Evolutionary conservation across 257 asterid genomes (phyloP).

Genomic region (Craterostigma plantagineum): DNA sequence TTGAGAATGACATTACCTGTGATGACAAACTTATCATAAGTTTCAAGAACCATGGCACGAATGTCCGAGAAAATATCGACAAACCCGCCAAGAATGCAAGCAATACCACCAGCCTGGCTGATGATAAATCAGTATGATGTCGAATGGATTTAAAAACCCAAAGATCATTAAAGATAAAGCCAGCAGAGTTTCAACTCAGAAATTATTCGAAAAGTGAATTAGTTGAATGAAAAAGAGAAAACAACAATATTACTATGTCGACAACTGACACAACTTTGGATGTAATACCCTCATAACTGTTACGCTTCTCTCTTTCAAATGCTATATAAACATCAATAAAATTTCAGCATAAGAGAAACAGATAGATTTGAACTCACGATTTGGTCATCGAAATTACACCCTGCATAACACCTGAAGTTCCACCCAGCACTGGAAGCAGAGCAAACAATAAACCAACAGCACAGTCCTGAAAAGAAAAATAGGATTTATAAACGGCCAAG

Average conservation of each 20-base stretch:
- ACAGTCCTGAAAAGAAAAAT: slow-evolving; percentile 53
- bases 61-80: slow-evolving; percentile 67
- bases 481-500: background rate
- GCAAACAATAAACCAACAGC: slow-evolving; percentile 98
- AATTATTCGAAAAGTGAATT: too few relatives aligned
- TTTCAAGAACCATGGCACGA: slow-evolving; percentile 96
- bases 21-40: slow-evolving; percentile 97
- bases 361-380: slow-evolving; percentile 38
- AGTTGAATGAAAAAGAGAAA: background rate
- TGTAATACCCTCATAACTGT: too few relatives aligned
- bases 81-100: slow-evolving; percentile 64
- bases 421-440: slow-evolving; percentile 94
- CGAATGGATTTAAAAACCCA: slow-evolving; percentile 3
- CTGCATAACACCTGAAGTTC: slow-evolving; percentile 85
- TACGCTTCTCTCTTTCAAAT: background rate
- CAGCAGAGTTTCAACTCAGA: too few relatives aligned
- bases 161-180: background rate
- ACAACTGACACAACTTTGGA: too few relatives aligned
- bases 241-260: background rate
- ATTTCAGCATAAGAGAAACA: background rate
- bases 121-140: slow-evolving; percentile 33
- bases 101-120: slow-evolving; percentile 89
- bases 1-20: slow-evolving; percentile 30
- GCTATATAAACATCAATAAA: background rate
- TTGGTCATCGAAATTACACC: slow-evolving; percentile 94